Evolutionary conservation across 352 stramenopile genomes (phyloP).

Genomic region (Phytophthora capsici): DNA sequence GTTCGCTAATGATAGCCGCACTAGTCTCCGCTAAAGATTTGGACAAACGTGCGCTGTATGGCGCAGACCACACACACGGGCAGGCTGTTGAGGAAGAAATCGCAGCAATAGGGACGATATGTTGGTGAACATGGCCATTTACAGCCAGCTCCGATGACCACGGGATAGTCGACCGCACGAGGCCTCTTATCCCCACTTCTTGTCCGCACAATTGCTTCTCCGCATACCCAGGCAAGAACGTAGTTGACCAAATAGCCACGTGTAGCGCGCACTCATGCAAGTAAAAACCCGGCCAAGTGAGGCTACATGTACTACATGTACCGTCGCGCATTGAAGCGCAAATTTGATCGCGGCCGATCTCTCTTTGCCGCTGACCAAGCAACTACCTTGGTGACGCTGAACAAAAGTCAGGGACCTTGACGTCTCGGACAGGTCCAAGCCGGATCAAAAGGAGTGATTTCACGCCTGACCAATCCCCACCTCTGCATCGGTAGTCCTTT

Average conservation of each 20-base stretch:
- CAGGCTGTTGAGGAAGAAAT: slow-evolving; percentile 26
- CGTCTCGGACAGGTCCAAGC: slow-evolving; percentile 3
- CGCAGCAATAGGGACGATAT: not conserved
- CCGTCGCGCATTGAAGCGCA: slow-evolving; percentile 11
- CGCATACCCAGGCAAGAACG: not conserved
- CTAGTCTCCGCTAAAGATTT: slow-evolving; percentile 2
- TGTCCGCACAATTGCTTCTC: slow-evolving; percentile 20
- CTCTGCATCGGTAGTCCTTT: slow-evolving; percentile 10
- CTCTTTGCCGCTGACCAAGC: slow-evolving; percentile 1
- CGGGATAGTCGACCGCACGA: slow-evolving; percentile 7
- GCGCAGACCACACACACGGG: slow-evolving; percentile 6
- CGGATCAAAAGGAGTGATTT: slow-evolving; percentile 1
- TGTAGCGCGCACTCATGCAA: not conserved
- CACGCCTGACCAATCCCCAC: not conserved
- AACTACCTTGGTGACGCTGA: no score
- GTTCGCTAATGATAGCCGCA: slow-evolving; percentile 5
- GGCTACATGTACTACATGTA: no score
- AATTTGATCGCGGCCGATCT: slow-evolving; percentile 14
- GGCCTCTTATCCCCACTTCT: slow-evolving; percentile 25
- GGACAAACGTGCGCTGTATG: no score
- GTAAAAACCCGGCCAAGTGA: no score
- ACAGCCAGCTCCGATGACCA: not conserved
- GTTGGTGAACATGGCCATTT: slow-evolving; percentile 10
- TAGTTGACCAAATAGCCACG: not conserved
- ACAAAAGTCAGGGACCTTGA: not conserved